Evolutionary conservation across 23 red algal species (phyloP), one percentile per base, ranked within the genome.

Genomic region (Agarophyton chilense): DNA sequence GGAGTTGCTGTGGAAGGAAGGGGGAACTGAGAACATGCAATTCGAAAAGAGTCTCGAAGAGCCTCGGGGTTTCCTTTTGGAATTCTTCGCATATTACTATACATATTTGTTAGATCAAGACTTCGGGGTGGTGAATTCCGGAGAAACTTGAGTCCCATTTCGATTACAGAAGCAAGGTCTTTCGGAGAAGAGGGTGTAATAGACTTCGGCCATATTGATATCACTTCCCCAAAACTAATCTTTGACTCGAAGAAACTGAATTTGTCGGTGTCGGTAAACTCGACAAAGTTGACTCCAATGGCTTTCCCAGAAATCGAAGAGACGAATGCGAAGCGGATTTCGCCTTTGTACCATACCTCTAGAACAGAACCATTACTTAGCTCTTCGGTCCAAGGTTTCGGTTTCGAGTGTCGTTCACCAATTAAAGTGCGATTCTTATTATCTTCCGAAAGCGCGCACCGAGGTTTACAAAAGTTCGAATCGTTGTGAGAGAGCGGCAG

Each of bases 191-290:
- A n/a, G 31, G 82, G 82, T 13, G 46, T 72, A 35, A 87, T 54
- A 0, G 62, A 42, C 32, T 60, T 52, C 28, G 62, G 44, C 82
- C 82, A 87, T 28, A 87, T 31, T n/a, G 82, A 51, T 35, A 87
- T 60, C 2, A 87, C 82, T 63, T 87, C 82, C 0, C 82, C 82
- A 50, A 72, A 87, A 35, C 82, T 87, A 47, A 87, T 56, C 62
- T 87, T 87, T 41, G 60, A 46, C 39, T 55, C 64, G 25, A n/a
- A 10, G 17, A 33, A 56, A 44, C 14, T 25, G 13, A 6, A 46
- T 17, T 11, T 31, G 12, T 72, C 50, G 13, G 19, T 63, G 29
- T 58, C 24, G 5, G 61, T 22, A 55, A 87, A 16, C n/a, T 33
- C 12, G 41, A 75, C 61, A 72, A 87, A 4, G 28, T 72, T 73